A percentile compares a stretch with the other conserved stretches of the same genome.
Conservation (phyloP, 2,329 filamentous ascomycete species). For the Colletotrichum tamarilloi region DNA sequence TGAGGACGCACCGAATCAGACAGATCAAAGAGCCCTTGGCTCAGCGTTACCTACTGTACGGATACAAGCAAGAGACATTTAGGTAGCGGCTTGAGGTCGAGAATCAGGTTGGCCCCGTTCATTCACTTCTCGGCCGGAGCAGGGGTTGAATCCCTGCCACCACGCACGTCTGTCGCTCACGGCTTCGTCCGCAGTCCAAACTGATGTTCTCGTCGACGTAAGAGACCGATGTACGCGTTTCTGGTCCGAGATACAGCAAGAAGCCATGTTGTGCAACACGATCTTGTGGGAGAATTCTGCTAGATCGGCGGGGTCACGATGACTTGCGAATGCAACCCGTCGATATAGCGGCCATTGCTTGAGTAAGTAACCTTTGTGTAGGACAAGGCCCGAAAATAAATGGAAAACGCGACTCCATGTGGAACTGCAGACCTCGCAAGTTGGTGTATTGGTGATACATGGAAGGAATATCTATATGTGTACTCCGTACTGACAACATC, state of each 20-base stretch:
- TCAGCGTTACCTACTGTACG: background rate
- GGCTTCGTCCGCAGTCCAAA: background rate
- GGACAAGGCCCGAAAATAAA: background rate
- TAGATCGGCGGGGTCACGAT: background rate
- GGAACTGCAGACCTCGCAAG: background rate
- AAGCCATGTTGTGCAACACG: background rate
- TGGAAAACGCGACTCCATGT: background rate
- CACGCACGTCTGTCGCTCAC: background rate
- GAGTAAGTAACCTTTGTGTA: background rate
- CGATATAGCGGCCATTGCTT: background rate
- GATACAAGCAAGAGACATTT: background rate
- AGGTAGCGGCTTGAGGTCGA: background rate
- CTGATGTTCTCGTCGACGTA: background rate
- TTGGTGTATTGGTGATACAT: background rate
- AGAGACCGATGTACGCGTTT: background rate
- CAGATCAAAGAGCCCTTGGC: background rate
- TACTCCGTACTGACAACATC: background rate
- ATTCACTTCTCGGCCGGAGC: constrained; percentile 25
- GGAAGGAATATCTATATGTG: background rate
- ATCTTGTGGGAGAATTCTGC: background rate
- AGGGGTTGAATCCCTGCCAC: constrained; percentile 17
- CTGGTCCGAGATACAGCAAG: background rate
- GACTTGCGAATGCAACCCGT: background rate
- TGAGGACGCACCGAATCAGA: background rate
- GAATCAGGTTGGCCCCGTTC: background rate